phyloP scores from a whole-genome alignment of 768 basidiomycete genomes.

The Mycena amicta region DNA sequence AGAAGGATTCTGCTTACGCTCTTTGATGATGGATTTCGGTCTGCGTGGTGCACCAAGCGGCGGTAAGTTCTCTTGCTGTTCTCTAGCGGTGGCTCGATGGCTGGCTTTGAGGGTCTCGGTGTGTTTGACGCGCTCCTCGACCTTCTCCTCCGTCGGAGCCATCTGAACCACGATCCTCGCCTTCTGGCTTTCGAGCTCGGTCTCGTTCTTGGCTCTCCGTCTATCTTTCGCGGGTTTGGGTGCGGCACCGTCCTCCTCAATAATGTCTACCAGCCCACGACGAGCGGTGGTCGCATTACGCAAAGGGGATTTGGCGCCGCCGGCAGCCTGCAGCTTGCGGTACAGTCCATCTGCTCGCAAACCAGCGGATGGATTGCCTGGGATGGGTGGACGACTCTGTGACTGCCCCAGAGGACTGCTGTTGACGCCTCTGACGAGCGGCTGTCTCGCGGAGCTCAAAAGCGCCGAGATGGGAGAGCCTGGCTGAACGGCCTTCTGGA shows the following conservation, averaged over 20 bases:
- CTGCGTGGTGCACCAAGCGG: slow-evolving; percentile 16
- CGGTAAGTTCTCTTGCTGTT: slow-evolving; percentile 20
- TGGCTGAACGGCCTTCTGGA: slow-evolving; percentile 94
- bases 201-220: slow-evolving; percentile 46
- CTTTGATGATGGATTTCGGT: slow-evolving; percentile 7
- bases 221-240: slow-evolving; percentile 35
- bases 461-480: slow-evolving; percentile 93
- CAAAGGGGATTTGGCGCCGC: slow-evolving; percentile 61
- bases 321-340: slow-evolving; percentile 45
- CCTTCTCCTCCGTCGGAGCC: slow-evolving; percentile 55
- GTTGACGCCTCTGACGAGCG: slow-evolving; percentile 69
- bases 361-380: slow-evolving; percentile 15
- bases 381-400: slow-evolving; percentile 16
- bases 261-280: slow-evolving; percentile 47
- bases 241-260: slow-evolving; percentile 34
- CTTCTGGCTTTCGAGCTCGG: slow-evolving; percentile 89
- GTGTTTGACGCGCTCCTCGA: slow-evolving; percentile 30
- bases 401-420: slow-evolving; percentile 26
- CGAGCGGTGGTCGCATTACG: slow-evolving; percentile 42
- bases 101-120: neutral
- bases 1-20: slow-evolving; percentile 4
- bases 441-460: slow-evolving; percentile 86
- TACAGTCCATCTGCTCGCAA: slow-evolving; percentile 26
- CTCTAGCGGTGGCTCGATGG: neutral
- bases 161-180: slow-evolving; percentile 93